phyloP scores from a whole-genome alignment of 495 filamentous ascomycete genomes.

The Cladorrhinum samala region DNA sequence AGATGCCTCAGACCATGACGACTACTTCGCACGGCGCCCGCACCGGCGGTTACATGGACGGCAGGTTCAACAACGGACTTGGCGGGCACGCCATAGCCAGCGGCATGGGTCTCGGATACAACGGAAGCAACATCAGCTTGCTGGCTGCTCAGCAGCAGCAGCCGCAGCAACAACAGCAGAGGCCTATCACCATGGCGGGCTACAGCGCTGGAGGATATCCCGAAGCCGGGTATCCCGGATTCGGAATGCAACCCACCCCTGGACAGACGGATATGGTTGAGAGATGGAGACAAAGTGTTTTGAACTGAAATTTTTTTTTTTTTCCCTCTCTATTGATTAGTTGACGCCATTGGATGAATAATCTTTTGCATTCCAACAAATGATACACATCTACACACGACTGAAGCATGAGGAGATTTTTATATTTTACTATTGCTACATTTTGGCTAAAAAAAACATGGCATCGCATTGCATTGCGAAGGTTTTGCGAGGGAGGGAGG shows the following conservation, averaged over 20 bases:
- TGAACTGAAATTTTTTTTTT: background rate
- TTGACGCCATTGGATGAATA: too few species aligned
- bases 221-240: background rate
- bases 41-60: conserved; percentile 44
- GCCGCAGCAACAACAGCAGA: background rate
- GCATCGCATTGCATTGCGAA: too few species aligned
- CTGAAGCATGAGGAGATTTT: too few species aligned
- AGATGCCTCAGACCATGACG: conserved; percentile 35
- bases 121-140: conserved; percentile 5
- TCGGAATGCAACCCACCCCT: background rate
- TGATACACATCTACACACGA: too few species aligned
- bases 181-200: background rate
- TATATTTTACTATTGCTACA: too few species aligned
- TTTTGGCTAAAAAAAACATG: too few species aligned
- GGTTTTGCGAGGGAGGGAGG: too few species aligned
- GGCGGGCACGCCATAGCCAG: conserved; percentile 25
- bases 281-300: background rate
- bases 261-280: background rate
- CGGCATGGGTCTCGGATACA: conserved; percentile 14
- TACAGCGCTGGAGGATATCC: background rate
- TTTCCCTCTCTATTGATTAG: too few species aligned
- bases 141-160: background rate
- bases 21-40: conserved; percentile 20
- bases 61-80: conserved; percentile 46
- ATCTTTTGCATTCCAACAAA: too few species aligned